A percentile compares a stretch with the other conserved stretches of the same genome.
These are phyloP conservation scores for Hyphopichia burtonii DNA, from an alignment of 1,139 yeast genomes.

Conservation along the genomic window DNA sequence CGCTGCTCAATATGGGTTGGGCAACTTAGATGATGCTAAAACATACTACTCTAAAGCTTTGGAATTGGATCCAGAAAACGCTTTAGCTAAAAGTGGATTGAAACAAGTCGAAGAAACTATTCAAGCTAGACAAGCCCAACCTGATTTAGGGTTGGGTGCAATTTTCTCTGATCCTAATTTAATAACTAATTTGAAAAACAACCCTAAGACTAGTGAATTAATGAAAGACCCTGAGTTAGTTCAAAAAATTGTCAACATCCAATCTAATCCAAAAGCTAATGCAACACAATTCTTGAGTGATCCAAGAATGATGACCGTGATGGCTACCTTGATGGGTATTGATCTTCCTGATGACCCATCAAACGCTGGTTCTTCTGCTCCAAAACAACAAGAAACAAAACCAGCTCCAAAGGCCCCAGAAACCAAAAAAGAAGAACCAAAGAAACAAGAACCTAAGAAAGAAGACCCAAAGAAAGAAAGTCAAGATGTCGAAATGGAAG, in stretches of 20 bases:
- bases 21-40: slow-evolving; percentile 69
- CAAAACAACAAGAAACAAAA: slow-evolving; percentile 6
- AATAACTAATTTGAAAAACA: slow-evolving; percentile 68
- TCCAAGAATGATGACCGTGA: slow-evolving; percentile 83
- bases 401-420: slow-evolving; percentile 9
- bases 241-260: slow-evolving; percentile 64
- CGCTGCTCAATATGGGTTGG: slow-evolving; percentile 87
- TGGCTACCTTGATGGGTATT: slow-evolving; percentile 86
- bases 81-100: slow-evolving; percentile 86
- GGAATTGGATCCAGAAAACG: slow-evolving; percentile 75
- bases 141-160: slow-evolving; percentile 75
- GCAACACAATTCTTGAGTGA: slow-evolving; percentile 67
- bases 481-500: slow-evolving; percentile 37
- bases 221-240: slow-evolving; percentile 88
- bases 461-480: slow-evolving; percentile 28
- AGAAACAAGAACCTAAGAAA: slow-evolving; percentile 17
- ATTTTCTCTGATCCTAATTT: slow-evolving; percentile 81
- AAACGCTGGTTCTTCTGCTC: slow-evolving; percentile 20
- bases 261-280: slow-evolving; percentile 72
- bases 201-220: slow-evolving; percentile 85
- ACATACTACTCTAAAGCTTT: slow-evolving; percentile 76
- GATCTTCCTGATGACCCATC: slow-evolving; percentile 55
- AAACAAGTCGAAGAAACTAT: slow-evolving; percentile 63
- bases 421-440: slow-evolving; percentile 21
- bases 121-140: slow-evolving; percentile 40